These are phyloP conservation scores for Sarocladium brachiariae DNA, from an alignment of 2,329 filamentous ascomycete genomes.

Conservation along the genomic window DNA sequence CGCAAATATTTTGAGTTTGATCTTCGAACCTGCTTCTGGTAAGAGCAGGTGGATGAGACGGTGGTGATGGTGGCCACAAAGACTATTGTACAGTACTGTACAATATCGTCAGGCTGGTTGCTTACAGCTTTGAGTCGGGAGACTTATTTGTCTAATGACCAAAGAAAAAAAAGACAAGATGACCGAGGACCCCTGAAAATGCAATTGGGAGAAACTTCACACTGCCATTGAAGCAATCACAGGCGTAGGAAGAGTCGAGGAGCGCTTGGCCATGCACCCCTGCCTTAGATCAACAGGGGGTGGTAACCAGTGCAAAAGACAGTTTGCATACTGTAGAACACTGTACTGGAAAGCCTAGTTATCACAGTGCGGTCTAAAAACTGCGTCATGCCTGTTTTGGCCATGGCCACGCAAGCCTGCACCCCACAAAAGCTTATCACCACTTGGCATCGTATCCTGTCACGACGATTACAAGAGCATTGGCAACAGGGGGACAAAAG, in stretches of 20 bases:
- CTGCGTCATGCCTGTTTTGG: background rate
- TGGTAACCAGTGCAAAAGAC: background rate
- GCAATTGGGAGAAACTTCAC: background rate
- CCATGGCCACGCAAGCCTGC: conserved; percentile 5
- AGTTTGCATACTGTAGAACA: background rate
- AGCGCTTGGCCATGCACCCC: background rate
- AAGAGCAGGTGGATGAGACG: background rate
- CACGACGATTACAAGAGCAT: background rate
- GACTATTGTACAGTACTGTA: too few relatives aligned
- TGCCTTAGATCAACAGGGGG: background rate
- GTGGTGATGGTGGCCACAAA: too few relatives aligned
- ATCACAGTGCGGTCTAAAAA: background rate
- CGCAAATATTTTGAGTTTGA: background rate
- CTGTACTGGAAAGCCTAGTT: background rate
- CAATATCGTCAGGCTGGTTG: too few relatives aligned
- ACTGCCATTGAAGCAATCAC: background rate
- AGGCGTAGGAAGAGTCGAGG: background rate
- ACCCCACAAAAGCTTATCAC: conserved; percentile 7
- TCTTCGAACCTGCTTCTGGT: background rate
- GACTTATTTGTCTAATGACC: too few relatives aligned
- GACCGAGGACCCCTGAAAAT: background rate
- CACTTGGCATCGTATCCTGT: background rate
- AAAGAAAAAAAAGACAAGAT: too few relatives aligned
- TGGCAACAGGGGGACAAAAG: too few relatives aligned
- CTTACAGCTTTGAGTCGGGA: too few relatives aligned